Evolutionary conservation across 202 grass and related monocot genomes (phyloP).

Genomic region (Panicum virgatum): DNA sequence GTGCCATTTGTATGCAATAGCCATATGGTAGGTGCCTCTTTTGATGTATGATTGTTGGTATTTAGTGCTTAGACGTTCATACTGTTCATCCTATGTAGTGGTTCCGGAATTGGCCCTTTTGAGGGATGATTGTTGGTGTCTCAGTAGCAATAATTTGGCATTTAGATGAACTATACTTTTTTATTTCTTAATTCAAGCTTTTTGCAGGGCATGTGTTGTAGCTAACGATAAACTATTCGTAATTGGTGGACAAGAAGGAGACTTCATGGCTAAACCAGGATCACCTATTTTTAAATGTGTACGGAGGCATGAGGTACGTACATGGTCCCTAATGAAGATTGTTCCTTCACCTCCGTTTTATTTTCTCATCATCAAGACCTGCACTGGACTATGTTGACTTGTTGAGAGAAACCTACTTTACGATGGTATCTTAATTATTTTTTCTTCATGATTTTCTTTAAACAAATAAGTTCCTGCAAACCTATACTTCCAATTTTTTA

Average conservation of each 20-base stretch:
- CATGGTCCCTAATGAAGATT: not conserved
- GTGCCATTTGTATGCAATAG: not conserved
- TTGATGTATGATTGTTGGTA: not conserved
- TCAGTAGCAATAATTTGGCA: not conserved
- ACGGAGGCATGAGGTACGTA: slow-evolving; percentile 72
- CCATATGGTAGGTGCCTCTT: not conserved
- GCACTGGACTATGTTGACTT: not conserved
- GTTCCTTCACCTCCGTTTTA: not conserved
- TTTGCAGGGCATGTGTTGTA: slow-evolving; percentile 68
- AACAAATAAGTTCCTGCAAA: not conserved
- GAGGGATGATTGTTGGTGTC: too few relatives aligned
- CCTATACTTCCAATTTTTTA: not conserved
- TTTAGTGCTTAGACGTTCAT: not conserved
- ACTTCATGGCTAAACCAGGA: slow-evolving; percentile 86
- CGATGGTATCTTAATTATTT: not conserved
- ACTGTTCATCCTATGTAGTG: not conserved
- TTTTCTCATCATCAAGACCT: not conserved
- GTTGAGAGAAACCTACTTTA: not conserved
- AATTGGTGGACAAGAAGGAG: slow-evolving; percentile 96
- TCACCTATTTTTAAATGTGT: slow-evolving; percentile 90
- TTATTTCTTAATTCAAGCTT: slow-evolving; percentile 25
- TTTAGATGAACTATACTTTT: not conserved
- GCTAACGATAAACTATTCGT: slow-evolving; percentile 77
- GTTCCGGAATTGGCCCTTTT: not conserved
- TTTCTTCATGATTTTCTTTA: not conserved